These are phyloP conservation scores for Sclerotinia trifoliorum DNA, from an alignment of 2,329 filamentous ascomycete species.

Conservation along the genomic window DNA sequence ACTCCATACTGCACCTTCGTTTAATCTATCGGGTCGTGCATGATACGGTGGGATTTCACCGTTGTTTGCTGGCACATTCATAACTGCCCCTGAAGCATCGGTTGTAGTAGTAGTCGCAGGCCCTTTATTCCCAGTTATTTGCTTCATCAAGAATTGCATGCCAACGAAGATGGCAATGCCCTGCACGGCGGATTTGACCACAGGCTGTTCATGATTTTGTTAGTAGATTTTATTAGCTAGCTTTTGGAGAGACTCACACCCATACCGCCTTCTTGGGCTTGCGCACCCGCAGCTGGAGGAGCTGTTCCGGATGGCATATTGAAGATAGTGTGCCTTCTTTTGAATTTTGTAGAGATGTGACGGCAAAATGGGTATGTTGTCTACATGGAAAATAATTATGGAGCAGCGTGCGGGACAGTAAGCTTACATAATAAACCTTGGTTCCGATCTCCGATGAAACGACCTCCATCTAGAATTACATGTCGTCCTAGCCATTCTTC, in stretches of 20 bases:
- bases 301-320: conserved; percentile 40
- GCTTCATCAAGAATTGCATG: conserved; percentile 57
- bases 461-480: neutral
- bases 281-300: conserved; percentile 36
- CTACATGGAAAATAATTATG: conserved; percentile 8
- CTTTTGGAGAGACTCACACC: conserved; percentile 34
- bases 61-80: conserved; percentile 54
- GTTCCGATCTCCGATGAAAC: neutral
- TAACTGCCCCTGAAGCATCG: conserved; percentile 52
- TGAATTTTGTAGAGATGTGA: neutral
- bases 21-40: conserved; percentile 58
- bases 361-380: neutral
- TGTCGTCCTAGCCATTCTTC: neutral
- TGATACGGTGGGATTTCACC: conserved; percentile 62
- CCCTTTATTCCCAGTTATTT: conserved; percentile 51
- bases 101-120: conserved; percentile 45
- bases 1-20: conserved; percentile 63
- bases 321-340: conserved; percentile 22
- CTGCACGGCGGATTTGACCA: conserved; percentile 46
- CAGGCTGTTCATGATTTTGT: conserved; percentile 32
- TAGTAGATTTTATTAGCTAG: conserved; percentile 21
- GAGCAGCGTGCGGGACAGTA: neutral
- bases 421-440: neutral
- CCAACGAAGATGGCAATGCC: conserved; percentile 55
- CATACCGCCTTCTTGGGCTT: conserved; percentile 36